Evolutionary conservation across 1,139 yeast species (phyloP).

Genomic region (Lodderomyces jiufengensis): DNA sequence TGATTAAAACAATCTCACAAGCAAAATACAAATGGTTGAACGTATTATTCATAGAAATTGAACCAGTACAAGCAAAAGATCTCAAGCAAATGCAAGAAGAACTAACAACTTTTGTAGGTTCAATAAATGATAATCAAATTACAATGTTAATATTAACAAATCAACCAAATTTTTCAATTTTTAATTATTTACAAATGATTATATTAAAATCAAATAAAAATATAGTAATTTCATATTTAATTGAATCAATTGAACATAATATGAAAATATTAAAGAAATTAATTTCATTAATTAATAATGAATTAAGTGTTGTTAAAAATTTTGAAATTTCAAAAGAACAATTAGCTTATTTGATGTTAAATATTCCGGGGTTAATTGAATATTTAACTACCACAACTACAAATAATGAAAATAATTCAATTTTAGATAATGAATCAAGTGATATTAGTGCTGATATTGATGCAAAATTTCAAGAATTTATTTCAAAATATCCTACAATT

Average conservation of each 20-base stretch:
- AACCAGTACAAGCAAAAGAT: conserved; percentile 1
- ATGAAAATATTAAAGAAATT: conserved; percentile 1
- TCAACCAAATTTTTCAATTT: conserved; percentile 6
- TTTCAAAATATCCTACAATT: conserved; percentile 8
- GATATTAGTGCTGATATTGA: conserved; percentile 4
- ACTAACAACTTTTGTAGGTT: conserved; percentile 2
- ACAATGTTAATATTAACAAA: conserved; percentile 3
- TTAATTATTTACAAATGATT: conserved; percentile 9
- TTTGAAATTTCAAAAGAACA: conserved; percentile 9
- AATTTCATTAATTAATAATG: conserved; percentile 3
- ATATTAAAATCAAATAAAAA: conserved; percentile 4
- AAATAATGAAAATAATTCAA: not conserved
- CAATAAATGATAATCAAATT: conserved; percentile 2
- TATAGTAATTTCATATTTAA: conserved; percentile 4
- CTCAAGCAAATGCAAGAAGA: conserved; percentile 1
- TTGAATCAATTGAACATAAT: conserved; percentile 4
- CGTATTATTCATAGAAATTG: conserved; percentile 5
- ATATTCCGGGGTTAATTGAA: conserved; percentile 9
- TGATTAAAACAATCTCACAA: conserved; percentile 7
- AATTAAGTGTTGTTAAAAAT: not conserved
- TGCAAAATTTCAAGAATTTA: conserved; percentile 6
- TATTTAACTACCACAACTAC: conserved; percentile 3
- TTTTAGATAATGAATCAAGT: not conserved
- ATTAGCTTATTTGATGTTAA: conserved; percentile 11
- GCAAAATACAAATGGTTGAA: conserved; percentile 9